These are phyloP conservation scores for Hypoxylon crocopeplum DNA, from an alignment of 495 filamentous ascomycete species.

Conservation along the genomic window DNA sequence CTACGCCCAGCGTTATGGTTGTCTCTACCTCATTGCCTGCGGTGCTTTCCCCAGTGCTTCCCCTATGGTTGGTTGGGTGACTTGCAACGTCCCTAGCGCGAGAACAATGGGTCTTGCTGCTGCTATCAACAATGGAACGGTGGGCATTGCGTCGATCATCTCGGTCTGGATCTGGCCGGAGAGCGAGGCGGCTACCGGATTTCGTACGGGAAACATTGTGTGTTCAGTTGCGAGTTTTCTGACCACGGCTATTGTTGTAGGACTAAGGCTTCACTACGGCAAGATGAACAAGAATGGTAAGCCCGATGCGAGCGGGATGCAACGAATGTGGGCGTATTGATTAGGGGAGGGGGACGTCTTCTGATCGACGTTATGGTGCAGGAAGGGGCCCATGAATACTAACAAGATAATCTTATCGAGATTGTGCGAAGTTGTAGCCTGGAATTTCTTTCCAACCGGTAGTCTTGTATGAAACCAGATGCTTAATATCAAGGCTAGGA, in stretches of 20 bases:
- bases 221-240: constrained; percentile 51
- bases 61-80: constrained; percentile 21
- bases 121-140: constrained; percentile 28
- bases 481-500: no score
- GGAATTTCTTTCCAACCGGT: no score
- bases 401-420: no score
- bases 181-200: constrained; percentile 53
- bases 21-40: constrained; percentile 20
- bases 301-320: constrained; percentile 20
- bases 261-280: constrained; percentile 20
- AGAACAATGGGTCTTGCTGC: constrained; percentile 26
- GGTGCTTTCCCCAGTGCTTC: constrained; percentile 28
- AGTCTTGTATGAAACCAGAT: no score
- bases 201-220: constrained; percentile 62
- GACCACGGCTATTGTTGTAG: constrained; percentile 21
- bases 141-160: constrained; percentile 33
- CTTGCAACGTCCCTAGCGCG: constrained; percentile 24
- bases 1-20: constrained; percentile 28
- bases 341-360: no score
- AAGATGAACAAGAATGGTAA: constrained; percentile 25
- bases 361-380: no score
- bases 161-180: constrained; percentile 59
- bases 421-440: no score
- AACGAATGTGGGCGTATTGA: constrained; percentile 30
- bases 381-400: no score